Evolutionary conservation across 2,329 filamentous ascomycete species (phyloP), one percentile per base, ranked within the genome.

Genomic region (Colletotrichum sp.): DNA sequence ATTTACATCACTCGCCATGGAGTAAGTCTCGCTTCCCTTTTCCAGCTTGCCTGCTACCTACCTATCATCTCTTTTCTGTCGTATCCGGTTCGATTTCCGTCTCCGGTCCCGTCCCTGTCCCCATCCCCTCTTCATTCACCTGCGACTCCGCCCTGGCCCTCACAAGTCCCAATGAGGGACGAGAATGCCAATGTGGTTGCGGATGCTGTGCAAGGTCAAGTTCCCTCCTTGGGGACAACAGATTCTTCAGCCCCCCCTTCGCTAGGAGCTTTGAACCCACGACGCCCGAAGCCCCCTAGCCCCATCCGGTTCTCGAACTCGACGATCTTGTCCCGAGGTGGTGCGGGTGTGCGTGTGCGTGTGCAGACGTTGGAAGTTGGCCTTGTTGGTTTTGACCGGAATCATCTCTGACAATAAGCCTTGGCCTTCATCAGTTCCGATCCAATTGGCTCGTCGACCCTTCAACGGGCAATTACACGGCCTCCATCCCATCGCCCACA

Each of bases 361-460:
- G 49, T 32, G 67, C 16, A 52, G 39, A 39, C 22, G 22, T 52
- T 34, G 30, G 22, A 32, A 27, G 30, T 68, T 55, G 39, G 34
- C 67, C 36, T 64, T 62, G 69, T 55, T 76, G 57, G 39, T 59
- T 68, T 61, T 52, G 44, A 44, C 55, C 34, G 64, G 63, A 64
- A 62, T 68, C 69, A n/a, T 63, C 65, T 65, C 62, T 79, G 74
- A 79, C 67, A 59, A 55, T 25, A 30, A 52, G 68, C 57, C 73
- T 66, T 72, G 72, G 57, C 63, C 25, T 34, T 55, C 59, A 71
- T 59, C 59, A 98, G 96, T 98, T 98, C 85, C 95, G 97, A 78
- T 93, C 95, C 78, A 96, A 94, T 83, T 99, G 96, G 95, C 92
- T 92, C 59, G 95, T 99, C 77, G 93, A 99, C 85, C 92, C 93